These are phyloP conservation scores for Mentha longifolia DNA, from an alignment of 257 asterid genomes.

Conservation along the genomic window DNA sequence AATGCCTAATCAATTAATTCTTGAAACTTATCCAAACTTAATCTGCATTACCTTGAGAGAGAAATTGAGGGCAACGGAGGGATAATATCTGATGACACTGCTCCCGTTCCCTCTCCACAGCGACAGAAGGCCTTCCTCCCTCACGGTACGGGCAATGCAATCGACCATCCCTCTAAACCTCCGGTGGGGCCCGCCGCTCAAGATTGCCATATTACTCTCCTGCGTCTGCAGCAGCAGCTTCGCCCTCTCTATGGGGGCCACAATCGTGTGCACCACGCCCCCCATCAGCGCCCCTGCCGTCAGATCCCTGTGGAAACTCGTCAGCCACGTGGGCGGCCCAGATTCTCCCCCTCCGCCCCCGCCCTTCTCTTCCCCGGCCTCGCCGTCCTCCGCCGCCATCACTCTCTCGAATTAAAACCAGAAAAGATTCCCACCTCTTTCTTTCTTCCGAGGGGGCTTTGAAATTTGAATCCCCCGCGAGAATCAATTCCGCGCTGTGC, in stretches of 20 bases:
- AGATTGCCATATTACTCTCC: slow-evolving; percentile 85
- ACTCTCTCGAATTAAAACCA: not conserved
- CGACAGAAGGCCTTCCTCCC: slow-evolving; percentile 87
- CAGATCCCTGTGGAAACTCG: slow-evolving; percentile 78
- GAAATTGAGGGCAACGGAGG: slow-evolving; percentile 96
- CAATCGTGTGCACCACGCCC: slow-evolving; percentile 95
- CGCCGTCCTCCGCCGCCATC: slow-evolving; percentile 41
- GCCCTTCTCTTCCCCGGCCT: slow-evolving; percentile 41
- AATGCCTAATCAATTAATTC: slow-evolving; percentile 1
- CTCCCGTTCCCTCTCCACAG: slow-evolving; percentile 99
- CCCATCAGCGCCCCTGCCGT: slow-evolving; percentile 96
- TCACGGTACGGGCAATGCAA: slow-evolving; percentile 74
- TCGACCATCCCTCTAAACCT: slow-evolving; percentile 95
- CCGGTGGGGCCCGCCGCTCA: slow-evolving; percentile 69
- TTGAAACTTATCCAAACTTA: slow-evolving; percentile 14
- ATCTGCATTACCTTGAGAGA: slow-evolving; percentile 76
- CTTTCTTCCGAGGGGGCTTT: not conserved
- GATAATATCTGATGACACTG: slow-evolving; percentile 93
- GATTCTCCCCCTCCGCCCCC: slow-evolving; percentile 40
- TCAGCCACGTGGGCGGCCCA: slow-evolving; percentile 48
- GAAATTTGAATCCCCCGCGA: not conserved
- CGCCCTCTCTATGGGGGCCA: slow-evolving; percentile 96
- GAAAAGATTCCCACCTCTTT: slow-evolving; percentile 18
- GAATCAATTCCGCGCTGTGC: not conserved
- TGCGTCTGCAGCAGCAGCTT: slow-evolving; percentile 97